phyloP scores from a whole-genome alignment of 495 filamentous ascomycete genomes.

The Annulohypoxylon moriforme region DNA sequence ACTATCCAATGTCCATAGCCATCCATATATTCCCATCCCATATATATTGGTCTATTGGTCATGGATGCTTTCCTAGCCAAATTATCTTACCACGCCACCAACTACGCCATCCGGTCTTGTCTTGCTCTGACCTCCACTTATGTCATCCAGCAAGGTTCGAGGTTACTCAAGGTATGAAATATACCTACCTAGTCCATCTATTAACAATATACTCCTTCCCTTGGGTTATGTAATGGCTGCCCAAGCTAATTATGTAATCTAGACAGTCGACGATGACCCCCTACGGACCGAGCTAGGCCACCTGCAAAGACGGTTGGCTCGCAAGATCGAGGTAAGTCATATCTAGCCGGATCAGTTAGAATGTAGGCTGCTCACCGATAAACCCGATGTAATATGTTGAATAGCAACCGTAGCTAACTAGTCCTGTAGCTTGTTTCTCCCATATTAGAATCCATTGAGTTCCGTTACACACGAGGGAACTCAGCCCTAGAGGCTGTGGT shows the following conservation, averaged over 20 bases:
- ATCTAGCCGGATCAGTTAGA: slow-evolving; percentile 5
- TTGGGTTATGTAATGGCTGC: neutral
- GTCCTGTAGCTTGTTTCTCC: slow-evolving; percentile 42
- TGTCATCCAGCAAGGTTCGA: slow-evolving; percentile 82
- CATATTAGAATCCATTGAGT: slow-evolving; percentile 49
- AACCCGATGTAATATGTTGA: neutral
- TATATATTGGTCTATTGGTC: slow-evolving; percentile 18
- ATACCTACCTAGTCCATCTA: neutral
- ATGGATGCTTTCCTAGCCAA: slow-evolving; percentile 85
- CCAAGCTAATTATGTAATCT: slow-evolving; percentile 24
- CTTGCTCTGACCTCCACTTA: slow-evolving; percentile 88
- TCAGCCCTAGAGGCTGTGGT: slow-evolving; percentile 91
- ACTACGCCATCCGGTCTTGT: slow-evolving; percentile 91
- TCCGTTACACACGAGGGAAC: slow-evolving; percentile 74
- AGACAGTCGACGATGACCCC: slow-evolving; percentile 47
- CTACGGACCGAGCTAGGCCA: slow-evolving; percentile 43
- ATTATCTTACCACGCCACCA: slow-evolving; percentile 81
- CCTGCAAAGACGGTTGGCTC: slow-evolving; percentile 45
- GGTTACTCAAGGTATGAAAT: slow-evolving; percentile 76
- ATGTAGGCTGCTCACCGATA: slow-evolving; percentile 21
- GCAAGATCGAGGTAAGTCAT: slow-evolving; percentile 50
- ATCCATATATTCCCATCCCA: neutral
- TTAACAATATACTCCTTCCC: neutral
- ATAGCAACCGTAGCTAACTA: slow-evolving; percentile 9
- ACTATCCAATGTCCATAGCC: no score